Conservation (phyloP, 2,329 filamentous ascomycete genomes). For the Cercospora nicotianae region DNA sequence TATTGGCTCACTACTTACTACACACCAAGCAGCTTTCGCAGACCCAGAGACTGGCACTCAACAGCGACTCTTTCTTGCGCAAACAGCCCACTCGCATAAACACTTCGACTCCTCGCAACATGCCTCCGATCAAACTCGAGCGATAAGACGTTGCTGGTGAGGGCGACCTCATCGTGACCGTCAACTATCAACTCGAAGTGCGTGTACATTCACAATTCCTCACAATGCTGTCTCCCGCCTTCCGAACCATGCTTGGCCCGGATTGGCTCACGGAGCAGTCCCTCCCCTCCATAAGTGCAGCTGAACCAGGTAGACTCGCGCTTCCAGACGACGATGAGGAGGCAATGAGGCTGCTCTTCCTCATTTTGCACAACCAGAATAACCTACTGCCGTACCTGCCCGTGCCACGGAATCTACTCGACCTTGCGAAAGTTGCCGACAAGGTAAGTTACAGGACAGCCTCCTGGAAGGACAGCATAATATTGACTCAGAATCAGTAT, state of each 20-base stretch:
- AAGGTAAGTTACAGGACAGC: not conserved
- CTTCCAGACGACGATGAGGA: not conserved
- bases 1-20: too few species aligned
- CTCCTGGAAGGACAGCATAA: too few species aligned
- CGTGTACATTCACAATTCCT: conserved; percentile 11
- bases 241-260: not conserved
- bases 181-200: conserved; percentile 8
- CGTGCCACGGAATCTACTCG: not conserved
- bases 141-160: too few species aligned
- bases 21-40: too few species aligned
- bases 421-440: not conserved
- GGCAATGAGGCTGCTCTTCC: not conserved
- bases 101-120: too few species aligned
- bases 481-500: not conserved
- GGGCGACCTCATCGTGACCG: conserved; percentile 11
- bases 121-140: too few species aligned
- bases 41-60: too few species aligned
- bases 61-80: too few species aligned
- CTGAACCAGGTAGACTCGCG: not conserved
- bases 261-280: not conserved
- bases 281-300: not conserved
- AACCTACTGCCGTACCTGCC: not conserved
- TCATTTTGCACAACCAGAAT: not conserved
- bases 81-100: too few species aligned
- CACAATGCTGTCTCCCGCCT: conserved; percentile 9